A percentile compares a stretch with the other conserved stretches of the same genome.
Evolutionary conservation across 1,139 yeast genomes (phyloP).

Genomic region (Ogataea hybrid): DNA sequence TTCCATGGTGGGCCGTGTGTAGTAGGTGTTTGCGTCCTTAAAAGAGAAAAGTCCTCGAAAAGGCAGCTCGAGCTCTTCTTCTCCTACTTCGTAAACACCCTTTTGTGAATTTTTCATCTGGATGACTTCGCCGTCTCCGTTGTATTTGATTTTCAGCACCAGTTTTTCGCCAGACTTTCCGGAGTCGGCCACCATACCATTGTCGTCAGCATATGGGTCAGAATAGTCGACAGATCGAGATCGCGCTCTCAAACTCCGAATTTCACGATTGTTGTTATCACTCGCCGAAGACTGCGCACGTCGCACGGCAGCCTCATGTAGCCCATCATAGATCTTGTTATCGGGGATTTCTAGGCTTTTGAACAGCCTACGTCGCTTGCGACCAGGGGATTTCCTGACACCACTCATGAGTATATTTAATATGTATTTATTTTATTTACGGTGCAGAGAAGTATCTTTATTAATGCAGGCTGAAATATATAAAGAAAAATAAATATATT

Average conservation of each 20-base stretch:
- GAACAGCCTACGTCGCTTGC: conserved; percentile 12
- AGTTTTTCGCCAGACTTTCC: conserved; percentile 1
- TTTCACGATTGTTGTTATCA: neutral
- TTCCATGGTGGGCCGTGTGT: conserved; percentile 55
- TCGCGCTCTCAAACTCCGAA: conserved; percentile 18
- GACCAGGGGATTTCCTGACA: neutral
- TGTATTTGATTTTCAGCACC: conserved; percentile 12
- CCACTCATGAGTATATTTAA: neutral
- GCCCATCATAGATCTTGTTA: conserved; percentile 23
- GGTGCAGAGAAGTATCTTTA: conserved; percentile 2
- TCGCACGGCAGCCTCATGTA: conserved; percentile 23
- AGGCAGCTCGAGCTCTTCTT: conserved; percentile 46
- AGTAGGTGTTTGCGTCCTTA: conserved; percentile 57
- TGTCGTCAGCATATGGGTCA: neutral
- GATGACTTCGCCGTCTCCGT: conserved; percentile 1
- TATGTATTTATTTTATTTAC: too few relatives aligned
- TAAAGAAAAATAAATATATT: neutral
- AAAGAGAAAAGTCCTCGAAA: conserved; percentile 62
- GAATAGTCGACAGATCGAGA: conserved; percentile 4
- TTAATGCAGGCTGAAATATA: conserved; percentile 1
- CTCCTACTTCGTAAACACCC: conserved; percentile 24
- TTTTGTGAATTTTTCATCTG: conserved; percentile 8
- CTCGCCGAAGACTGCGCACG: conserved; percentile 2
- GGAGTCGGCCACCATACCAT: neutral
- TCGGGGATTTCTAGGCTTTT: conserved; percentile 23